Base-by-base conservation (phyloP, 345 rosid species). In the Schrenkiella parvula region DNA sequence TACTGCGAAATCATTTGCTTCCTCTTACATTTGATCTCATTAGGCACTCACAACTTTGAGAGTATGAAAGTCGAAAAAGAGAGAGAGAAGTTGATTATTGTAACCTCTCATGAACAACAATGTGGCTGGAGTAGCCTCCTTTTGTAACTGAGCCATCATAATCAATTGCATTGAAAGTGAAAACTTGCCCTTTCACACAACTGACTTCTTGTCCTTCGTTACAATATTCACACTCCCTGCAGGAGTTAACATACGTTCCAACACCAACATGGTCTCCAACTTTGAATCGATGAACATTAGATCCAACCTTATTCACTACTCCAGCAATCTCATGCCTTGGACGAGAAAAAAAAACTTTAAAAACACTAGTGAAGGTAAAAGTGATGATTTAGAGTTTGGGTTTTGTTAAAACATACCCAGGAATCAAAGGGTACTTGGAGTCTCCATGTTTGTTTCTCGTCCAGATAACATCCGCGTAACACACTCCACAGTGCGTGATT, bases 401-500 rank as follows among this genome's bases (percentile, higher is more conserved):
- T 6, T n/a, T 6, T n/a, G 52, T 37, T 39, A 43, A 29, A 68
- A 31, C 26, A 42, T 84, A 95, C 97, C 97, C 97, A 7, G 97
- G 97, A 75, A 95, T 86, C 75, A 95, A 35, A 73, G 99, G 99
- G 66, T 91, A 89, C 80, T 73, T 88, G 2, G 93, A 82, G 70
- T 84, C 82, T 18, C 82, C 88, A 37, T 31, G 80, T 68, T 66
- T 44, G 85, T 91, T 95, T 73, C 82, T 79, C 28, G 90, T 84
- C 96, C 95, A 87, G 50, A 75, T 35, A 70, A 85, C 82, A 81
- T 95, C 99, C 66, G 96, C 95, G 78, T 88, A 87, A 78, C 99
- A 95, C 57, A 95, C 75, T 46, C 99, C 97, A 77, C 96, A 95
- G 65, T 95, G 96, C 0, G 96, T 91, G 59, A 95, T 95, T 6